Conservation (phyloP, 2,329 filamentous ascomycete species). For the Mariannaea sp. region DNA sequence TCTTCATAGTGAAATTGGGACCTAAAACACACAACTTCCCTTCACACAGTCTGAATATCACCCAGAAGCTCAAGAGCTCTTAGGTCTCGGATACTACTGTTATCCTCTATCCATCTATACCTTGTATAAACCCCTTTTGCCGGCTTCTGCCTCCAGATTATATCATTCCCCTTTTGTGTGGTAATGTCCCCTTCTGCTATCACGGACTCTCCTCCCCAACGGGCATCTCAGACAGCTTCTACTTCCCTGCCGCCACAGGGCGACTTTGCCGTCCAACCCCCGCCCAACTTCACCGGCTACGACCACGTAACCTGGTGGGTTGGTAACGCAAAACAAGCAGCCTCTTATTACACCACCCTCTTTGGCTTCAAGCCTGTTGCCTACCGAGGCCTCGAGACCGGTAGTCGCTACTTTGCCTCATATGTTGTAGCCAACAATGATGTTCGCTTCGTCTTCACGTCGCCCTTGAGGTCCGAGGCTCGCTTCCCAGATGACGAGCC, state of each 20-base stretch:
- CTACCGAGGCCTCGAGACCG: conserved; percentile 87
- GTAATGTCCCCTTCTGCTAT: conserved; percentile 65
- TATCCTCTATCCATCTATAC: background rate
- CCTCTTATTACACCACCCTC: conserved; percentile 82
- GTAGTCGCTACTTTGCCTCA: conserved; percentile 77
- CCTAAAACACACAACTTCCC: background rate
- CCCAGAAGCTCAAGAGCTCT: background rate
- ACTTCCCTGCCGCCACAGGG: conserved; percentile 47
- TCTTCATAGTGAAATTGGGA: background rate
- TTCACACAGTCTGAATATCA: background rate
- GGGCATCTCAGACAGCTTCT: conserved; percentile 44
- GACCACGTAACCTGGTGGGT: conserved; percentile 97
- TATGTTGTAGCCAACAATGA: conserved; percentile 80
- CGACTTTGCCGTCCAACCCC: conserved; percentile 58
- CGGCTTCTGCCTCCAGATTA: conserved; percentile 17
- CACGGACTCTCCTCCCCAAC: conserved; percentile 53
- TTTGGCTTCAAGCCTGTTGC: conserved; percentile 86
- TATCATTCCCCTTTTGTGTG: conserved; percentile 32
- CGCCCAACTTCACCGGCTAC: conserved; percentile 75
- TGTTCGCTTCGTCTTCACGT: conserved; percentile 83
- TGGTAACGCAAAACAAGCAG: conserved; percentile 94
- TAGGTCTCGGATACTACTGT: background rate
- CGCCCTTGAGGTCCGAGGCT: conserved; percentile 69
- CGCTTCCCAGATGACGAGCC: conserved; percentile 63
- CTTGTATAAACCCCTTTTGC: conserved; percentile 1